A percentile compares a stretch with the other conserved stretches of the same genome.
These are phyloP conservation scores for Pisolithus orientalis DNA, from an alignment of 768 basidiomycete species.

Conservation along the genomic window DNA sequence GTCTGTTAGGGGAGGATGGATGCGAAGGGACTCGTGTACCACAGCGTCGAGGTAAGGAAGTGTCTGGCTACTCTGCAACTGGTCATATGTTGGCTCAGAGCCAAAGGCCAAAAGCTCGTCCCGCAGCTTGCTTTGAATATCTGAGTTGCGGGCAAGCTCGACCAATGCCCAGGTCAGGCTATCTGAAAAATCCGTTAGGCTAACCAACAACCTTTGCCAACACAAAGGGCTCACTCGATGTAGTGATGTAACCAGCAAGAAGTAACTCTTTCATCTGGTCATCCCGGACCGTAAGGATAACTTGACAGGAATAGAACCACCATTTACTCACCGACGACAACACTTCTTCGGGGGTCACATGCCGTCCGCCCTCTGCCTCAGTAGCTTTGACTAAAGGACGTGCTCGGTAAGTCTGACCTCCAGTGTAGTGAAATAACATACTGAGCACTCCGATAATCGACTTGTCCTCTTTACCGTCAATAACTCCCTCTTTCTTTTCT, in stretches of 20 bases:
- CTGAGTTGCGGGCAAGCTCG: constrained; percentile 20
- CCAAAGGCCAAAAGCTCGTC: constrained; percentile 5
- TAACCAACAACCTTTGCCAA: neutral
- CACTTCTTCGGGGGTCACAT: constrained; percentile 18
- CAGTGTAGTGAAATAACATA: neutral
- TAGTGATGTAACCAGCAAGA: constrained; percentile 12
- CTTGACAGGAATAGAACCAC: neutral
- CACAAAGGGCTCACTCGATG: constrained; percentile 10
- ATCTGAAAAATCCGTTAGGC: constrained; percentile 14
- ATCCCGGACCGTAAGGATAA: neutral
- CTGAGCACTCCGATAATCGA: neutral
- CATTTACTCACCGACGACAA: constrained; percentile 5
- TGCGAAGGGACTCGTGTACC: constrained; percentile 20
- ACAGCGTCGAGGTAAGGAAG: constrained; percentile 34
- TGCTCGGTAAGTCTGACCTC: neutral
- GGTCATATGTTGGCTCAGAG: constrained; percentile 34
- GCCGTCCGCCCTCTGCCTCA: constrained; percentile 15
- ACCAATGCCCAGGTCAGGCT: constrained; percentile 21
- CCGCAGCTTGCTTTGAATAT: constrained; percentile 19
- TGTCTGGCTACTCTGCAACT: constrained; percentile 25
- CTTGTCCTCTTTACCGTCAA: too few relatives aligned
- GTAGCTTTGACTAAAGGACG: constrained; percentile 30
- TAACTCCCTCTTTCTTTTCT: too few relatives aligned
- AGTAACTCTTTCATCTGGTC: constrained; percentile 9
- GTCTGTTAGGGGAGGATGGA: constrained; percentile 30